Evolutionary conservation across 2,329 filamentous ascomycete species (phyloP).

Genomic region (Madurella mycetomatis): DNA sequence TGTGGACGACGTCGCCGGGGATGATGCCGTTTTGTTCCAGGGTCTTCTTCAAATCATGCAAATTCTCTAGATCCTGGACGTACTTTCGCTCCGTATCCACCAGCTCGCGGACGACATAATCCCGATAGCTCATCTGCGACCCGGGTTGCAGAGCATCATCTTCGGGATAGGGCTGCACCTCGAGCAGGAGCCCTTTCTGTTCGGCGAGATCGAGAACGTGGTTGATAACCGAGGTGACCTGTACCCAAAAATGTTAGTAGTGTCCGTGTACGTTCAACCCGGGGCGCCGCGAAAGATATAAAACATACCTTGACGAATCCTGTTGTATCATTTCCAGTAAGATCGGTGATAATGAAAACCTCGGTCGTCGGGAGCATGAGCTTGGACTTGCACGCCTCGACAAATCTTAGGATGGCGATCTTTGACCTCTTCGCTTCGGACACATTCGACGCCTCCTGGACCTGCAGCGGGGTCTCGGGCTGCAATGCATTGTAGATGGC

Average conservation of each 20-base stretch:
- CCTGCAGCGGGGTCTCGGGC: constrained; percentile 62
- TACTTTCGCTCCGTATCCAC: constrained; percentile 97
- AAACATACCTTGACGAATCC: constrained; percentile 82
- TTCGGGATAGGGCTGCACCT: constrained; percentile 55
- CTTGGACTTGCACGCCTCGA: constrained; percentile 81
- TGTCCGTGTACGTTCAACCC: neutral
- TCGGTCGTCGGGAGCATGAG: constrained; percentile 74
- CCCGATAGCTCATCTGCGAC: constrained; percentile 67
- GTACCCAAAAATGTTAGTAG: neutral
- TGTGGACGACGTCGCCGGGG: constrained; percentile 83
- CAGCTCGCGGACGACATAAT: constrained; percentile 87
- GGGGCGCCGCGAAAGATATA: constrained; percentile 19
- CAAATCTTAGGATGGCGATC: constrained; percentile 85
- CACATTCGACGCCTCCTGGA: constrained; percentile 55
- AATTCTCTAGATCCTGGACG: constrained; percentile 90
- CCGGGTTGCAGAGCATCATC: constrained; percentile 52
- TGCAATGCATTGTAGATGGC: constrained; percentile 83
- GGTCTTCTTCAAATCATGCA: constrained; percentile 86
- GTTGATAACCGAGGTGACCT: constrained; percentile 90
- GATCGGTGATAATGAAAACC: constrained; percentile 81
- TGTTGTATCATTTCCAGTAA: constrained; percentile 91
- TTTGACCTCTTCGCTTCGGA: constrained; percentile 73
- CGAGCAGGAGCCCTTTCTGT: constrained; percentile 66
- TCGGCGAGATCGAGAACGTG: constrained; percentile 84
- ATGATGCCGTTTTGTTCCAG: constrained; percentile 84